Evolutionary conservation across 2,329 filamentous ascomycete genomes (phyloP).

Genomic region (Clonostachys byssicola): DNA sequence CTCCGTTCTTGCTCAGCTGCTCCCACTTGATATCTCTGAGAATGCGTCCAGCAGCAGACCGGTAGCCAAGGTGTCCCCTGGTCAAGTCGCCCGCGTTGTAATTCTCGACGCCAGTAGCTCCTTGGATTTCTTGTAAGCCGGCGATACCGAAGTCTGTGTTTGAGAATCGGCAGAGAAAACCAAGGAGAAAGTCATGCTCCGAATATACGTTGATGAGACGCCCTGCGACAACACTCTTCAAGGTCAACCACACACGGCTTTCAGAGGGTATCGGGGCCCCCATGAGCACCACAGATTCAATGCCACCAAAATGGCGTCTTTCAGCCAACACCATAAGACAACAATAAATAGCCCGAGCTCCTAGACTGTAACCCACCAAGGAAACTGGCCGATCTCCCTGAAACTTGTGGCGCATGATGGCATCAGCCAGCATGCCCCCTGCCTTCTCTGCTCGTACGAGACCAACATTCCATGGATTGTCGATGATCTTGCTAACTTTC

Average conservation of each 20-base stretch:
- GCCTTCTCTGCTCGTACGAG: conserved; percentile 73
- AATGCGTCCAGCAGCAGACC: conserved; percentile 62
- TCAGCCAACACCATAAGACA: conserved; percentile 79
- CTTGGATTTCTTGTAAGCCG: conserved; percentile 71
- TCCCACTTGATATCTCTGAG: conserved; percentile 66
- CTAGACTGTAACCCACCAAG: conserved; percentile 77
- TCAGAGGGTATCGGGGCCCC: conserved; percentile 76
- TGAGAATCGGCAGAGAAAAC: conserved; percentile 80
- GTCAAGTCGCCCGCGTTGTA: conserved; percentile 62
- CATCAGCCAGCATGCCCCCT: conserved; percentile 70
- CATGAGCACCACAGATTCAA: conserved; percentile 84
- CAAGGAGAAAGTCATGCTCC: conserved; percentile 81
- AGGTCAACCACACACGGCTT: conserved; percentile 67
- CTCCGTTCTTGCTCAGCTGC: conserved; percentile 41
- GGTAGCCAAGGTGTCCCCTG: conserved; percentile 67
- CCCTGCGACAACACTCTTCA: conserved; percentile 76
- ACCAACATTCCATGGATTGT: conserved; percentile 77
- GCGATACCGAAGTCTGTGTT: conserved; percentile 81
- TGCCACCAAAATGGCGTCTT: conserved; percentile 75
- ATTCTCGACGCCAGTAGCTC: conserved; percentile 64
- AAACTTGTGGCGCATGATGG: conserved; percentile 69
- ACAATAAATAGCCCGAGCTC: conserved; percentile 77
- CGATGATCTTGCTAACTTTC: conserved; percentile 69
- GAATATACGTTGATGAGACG: conserved; percentile 90
- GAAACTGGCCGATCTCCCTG: conserved; percentile 81